These are phyloP conservation scores for Botrytis galanthina DNA, from an alignment of 2,329 filamentous ascomycete species.

Conservation along the genomic window DNA sequence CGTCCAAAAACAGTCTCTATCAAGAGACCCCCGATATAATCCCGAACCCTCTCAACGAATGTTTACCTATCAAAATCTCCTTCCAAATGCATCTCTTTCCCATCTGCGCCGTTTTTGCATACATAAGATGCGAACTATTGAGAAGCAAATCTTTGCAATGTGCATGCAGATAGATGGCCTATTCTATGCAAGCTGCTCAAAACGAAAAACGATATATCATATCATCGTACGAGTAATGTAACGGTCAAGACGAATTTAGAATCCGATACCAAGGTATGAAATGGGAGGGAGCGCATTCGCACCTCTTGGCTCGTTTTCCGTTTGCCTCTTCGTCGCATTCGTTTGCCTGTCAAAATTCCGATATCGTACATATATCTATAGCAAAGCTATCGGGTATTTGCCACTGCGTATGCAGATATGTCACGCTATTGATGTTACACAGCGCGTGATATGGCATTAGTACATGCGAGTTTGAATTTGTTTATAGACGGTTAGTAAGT, in stretches of 20 bases:
- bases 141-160: not conserved
- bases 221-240: not conserved
- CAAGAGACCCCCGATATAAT: not conserved
- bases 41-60: not conserved
- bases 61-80: not conserved
- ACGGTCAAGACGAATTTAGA: not conserved
- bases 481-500: not conserved
- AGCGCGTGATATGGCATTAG: not conserved
- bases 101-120: not conserved
- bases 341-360: not conserved
- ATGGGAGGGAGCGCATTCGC: not conserved
- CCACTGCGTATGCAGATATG: not conserved
- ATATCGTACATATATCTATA: slow-evolving; percentile 3
- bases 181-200: not conserved
- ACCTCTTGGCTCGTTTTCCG: not conserved
- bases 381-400: not conserved
- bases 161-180: not conserved
- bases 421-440: slow-evolving; percentile 3
- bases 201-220: not conserved
- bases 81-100: not conserved
- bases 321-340: not conserved
- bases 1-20: not conserved
- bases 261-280: slow-evolving; percentile 16
- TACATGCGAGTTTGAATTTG: not conserved
- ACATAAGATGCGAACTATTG: not conserved